Evolutionary conservation across 2,329 filamentous ascomycete species (phyloP).

Genomic region (Trichoderma lentiforme): DNA sequence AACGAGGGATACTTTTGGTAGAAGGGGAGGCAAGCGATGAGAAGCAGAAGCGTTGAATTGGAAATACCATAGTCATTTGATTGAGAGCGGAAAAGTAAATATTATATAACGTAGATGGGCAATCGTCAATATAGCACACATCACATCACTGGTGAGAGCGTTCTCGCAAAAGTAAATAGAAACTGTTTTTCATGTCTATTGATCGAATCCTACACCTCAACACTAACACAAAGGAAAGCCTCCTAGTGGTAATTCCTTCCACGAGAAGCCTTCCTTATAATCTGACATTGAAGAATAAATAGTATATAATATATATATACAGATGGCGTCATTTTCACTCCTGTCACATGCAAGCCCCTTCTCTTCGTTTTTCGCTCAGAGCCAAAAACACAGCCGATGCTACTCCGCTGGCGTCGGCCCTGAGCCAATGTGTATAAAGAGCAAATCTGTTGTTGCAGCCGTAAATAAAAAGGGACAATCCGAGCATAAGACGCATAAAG

Average conservation of each 20-base stretch:
- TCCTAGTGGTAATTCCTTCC: not conserved
- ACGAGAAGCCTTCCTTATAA: not conserved
- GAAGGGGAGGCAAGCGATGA: slow-evolving; percentile 33
- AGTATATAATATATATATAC: slow-evolving; percentile 18
- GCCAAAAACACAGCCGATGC: not conserved
- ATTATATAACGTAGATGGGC: not conserved
- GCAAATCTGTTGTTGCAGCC: slow-evolving; percentile 28
- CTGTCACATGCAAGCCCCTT: slow-evolving; percentile 16
- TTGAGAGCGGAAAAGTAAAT: not conserved
- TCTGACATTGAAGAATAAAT: slow-evolving; percentile 13
- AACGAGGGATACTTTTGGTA: slow-evolving; percentile 40
- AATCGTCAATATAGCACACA: not conserved
- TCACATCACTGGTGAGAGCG: not conserved
- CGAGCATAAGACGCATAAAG: slow-evolving; percentile 15
- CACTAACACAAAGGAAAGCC: not conserved
- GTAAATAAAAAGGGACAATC: slow-evolving; percentile 14
- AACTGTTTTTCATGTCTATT: slow-evolving; percentile 17
- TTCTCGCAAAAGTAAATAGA: not conserved
- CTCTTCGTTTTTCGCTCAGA: slow-evolving; percentile 1
- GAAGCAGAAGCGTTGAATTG: not conserved
- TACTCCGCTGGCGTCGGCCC: slow-evolving; percentile 10
- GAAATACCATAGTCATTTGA: not conserved
- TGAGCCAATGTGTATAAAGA: slow-evolving; percentile 25
- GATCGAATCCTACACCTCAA: not conserved
- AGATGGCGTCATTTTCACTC: slow-evolving; percentile 16